These are phyloP conservation scores for Phialemoniopsis sp. DNA, from an alignment of 2,329 filamentous ascomycete species.

Conservation along the genomic window DNA sequence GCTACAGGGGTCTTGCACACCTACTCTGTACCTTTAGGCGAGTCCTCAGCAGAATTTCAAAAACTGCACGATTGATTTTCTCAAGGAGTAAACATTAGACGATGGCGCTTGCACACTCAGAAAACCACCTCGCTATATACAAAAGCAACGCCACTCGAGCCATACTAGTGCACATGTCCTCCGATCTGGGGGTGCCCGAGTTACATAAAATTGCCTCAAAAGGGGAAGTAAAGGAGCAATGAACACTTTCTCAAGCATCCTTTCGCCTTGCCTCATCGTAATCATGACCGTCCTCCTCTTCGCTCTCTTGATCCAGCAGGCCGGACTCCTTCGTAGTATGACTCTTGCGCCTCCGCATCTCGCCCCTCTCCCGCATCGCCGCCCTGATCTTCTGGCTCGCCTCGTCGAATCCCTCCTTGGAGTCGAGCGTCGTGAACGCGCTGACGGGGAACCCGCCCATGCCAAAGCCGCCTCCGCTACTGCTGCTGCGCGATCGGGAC, in stretches of 20 bases:
- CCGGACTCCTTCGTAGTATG: conserved; percentile 25
- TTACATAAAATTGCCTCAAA: no score
- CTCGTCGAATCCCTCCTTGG: conserved; percentile 71
- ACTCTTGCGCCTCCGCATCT: conserved; percentile 53
- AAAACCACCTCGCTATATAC: not conserved
- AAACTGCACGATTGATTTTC: no score
- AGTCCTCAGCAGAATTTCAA: no score
- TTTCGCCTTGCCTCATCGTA: conserved; percentile 39
- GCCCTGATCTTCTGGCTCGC: conserved; percentile 79
- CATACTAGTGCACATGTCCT: no score
- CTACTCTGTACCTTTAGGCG: no score
- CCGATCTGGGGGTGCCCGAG: no score
- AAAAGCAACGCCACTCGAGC: not conserved
- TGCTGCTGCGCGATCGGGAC: conserved; percentile 67
- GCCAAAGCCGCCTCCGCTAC: conserved; percentile 58
- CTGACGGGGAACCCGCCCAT: conserved; percentile 61
- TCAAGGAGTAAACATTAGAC: no score
- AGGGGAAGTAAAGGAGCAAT: no score
- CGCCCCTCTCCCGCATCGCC: conserved; percentile 77
- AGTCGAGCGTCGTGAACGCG: conserved; percentile 64
- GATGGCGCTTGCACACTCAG: no score
- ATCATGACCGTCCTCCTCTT: conserved; percentile 37
- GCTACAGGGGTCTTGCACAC: no score
- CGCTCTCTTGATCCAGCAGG: conserved; percentile 24
- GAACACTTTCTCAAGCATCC: conserved; percentile 19